Evolutionary conservation across 129 eudicot genomes (phyloP), one percentile per base, ranked within the genome.

Genomic region (Flaveria ramosissima): DNA sequence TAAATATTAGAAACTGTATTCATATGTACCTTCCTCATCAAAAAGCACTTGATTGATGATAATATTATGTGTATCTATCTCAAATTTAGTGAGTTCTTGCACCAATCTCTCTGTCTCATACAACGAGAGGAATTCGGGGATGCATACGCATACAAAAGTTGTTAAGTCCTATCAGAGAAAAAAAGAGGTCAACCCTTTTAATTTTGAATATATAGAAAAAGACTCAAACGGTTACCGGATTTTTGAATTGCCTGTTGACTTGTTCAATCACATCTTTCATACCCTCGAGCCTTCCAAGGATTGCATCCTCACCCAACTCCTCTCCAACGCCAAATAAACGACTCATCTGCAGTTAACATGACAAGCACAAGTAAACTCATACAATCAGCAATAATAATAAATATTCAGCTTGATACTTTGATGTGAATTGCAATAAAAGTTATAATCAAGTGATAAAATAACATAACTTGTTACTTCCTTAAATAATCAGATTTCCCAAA

Each of bases 81-180:
- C 99, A 56, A 89, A 95, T 78, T 89, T 95, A 27, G 94, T 81
- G 42, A 95, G 99, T 63, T 95, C 99, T 81, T 95, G 97, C 48
- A 95, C 97, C 82, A 95, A 80, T 81, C 99, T 85, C 64, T 95
- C 99, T 27, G 99, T 95, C 84, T 95, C 99, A 26, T 95, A 95
- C 16, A 95, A 82, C 20, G 99, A 95, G 45, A 95, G 97, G 83
- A 95, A 95, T 67, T 95, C 99, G 4, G 99, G 99, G 71, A 95
- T 95, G 97, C 99, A 95, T 14, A 95, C 99, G 72, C 99, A 95
- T 68, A 92, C 86, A 52, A 95, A 95, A 45, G 97, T 95, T 7
- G 99, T 89, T 92, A 95, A 48, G 57, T 95, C 97, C 97, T 95
- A 80, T 76, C 57, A 84, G 14, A 64, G 60, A 64, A 79, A 24